Base-by-base conservation (phyloP, 768 basidiomycete species). In the Imleria badia region DNA sequence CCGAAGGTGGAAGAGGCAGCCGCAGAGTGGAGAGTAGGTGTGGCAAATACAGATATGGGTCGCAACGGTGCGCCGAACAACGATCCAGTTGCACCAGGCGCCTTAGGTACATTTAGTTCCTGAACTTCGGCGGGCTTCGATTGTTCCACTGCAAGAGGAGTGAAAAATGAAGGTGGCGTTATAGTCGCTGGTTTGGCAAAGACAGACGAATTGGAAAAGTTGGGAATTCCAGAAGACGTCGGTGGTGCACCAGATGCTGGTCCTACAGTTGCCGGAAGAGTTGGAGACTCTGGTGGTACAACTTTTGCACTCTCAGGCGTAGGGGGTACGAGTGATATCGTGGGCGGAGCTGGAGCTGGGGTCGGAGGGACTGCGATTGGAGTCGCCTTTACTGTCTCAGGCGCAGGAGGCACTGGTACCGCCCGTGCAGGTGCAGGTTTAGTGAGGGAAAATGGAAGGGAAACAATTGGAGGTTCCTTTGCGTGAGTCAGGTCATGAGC, bases 391-490 rank as follows among this genome's bases (percentile, higher is more conserved):
- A 56, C 45, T 22, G 51, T 49, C 44, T 65, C 62, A 1, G 62
- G 58, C 13, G 50, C 43, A 17, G 41, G 45, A 35, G 64, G 58
- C 5, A 62, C 57, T 17, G 58, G 46, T 23, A 60, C 40, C 15
- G 30, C 14, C 1, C 51, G 51, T 15, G n/a, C 35, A 3, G 44
- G 17, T 31, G 64, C 55, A 33, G 76, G 58, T 60, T 75, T 78
- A n/a, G 73, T 69, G 48, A 88, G 74, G 10, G 85, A 87, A 67
- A 87, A 88, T 11, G 86, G 89, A 49, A 88, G 72, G 9, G 80
- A 73, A 30, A 75, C 43, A 49, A 87, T 82, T 0, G 87, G 86
- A n/a, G 84, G 83, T 56, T 89, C 87, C 63, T 83, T 85, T 15
- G 80, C 80, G 17, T 70, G 66, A 3, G 74, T 64, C 14, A 72